Evolutionary conservation across 2,329 filamentous ascomycete species (phyloP), one percentile per base, ranked within the genome.

Genomic region (Penicillium brasilianum): DNA sequence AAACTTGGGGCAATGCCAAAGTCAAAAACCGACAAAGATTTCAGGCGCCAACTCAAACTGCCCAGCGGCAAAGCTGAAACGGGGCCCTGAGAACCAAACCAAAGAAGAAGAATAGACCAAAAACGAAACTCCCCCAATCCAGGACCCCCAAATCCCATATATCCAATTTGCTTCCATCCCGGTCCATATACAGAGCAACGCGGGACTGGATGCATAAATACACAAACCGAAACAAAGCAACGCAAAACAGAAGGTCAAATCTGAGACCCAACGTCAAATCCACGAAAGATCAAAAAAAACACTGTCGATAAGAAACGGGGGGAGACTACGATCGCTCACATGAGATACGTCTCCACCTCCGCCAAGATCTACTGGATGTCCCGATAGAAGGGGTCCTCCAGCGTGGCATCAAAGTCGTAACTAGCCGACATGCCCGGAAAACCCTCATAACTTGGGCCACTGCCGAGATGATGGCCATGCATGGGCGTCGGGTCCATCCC

Each of bases 341-440:
- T 69, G 66, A 72, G 71, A 72, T 74, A 78, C 59, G 73, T 71
- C 62, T 76, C 74, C 59, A 75, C 65, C 62, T 75, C 76, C 55
- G 72, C 67, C 57, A 68, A 66, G 41, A 74, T 57, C 39, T 73
- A 65, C 63, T 77, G 74, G 30, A 71, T 66, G 50, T 72, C 71
- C 30, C 75, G 60, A 57, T 71, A 76, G 54, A 74, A 74, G 7
- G 73, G 68, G 28, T 64, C 64, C 63, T 74, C 72, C 36, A 74
- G 69, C 36, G 76, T 72, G 39, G 71, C 55, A 62, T 74, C 73
- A 48, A 77, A 59, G 57, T 67, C 69, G 66, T 75, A 74, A 58
- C 70, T 65, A 7, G 66, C 63, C 16, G 71, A 55, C 39, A 67
- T 36, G 14, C 43, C 49, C 41, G 68, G 58, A 57, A 71, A 72